Percentiles rank a stretch among this genome's conserved stretches.
These are phyloP conservation scores for Cyberlindnera americana DNA, from an alignment of 805 yeast genomes.

Conservation along the genomic window DNA sequence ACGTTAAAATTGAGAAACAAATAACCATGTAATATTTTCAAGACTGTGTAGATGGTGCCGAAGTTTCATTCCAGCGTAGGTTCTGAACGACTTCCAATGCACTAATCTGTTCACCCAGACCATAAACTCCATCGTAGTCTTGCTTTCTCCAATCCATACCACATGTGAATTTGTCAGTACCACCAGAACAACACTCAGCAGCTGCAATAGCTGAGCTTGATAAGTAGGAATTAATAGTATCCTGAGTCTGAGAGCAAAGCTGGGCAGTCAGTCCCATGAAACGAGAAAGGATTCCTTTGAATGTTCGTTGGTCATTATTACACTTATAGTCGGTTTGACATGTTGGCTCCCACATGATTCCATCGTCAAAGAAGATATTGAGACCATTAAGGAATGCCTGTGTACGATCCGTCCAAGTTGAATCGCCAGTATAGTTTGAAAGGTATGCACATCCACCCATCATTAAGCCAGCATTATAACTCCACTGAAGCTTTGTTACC, in stretches of 20 bases:
- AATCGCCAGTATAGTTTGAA: constrained; percentile 53
- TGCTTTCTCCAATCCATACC: constrained; percentile 72
- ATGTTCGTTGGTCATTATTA: constrained; percentile 86
- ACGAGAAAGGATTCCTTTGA: constrained; percentile 79
- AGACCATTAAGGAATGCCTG: constrained; percentile 53
- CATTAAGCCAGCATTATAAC: constrained; percentile 65
- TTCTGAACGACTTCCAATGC: constrained; percentile 59
- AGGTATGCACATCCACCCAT: constrained; percentile 68
- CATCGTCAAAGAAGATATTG: constrained; percentile 48
- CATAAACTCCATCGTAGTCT: constrained; percentile 71
- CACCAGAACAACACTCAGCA: constrained; percentile 82
- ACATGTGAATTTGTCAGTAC: constrained; percentile 83
- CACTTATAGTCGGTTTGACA: constrained; percentile 66
- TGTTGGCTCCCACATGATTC: constrained; percentile 75
- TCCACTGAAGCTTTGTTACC: constrained; percentile 53
- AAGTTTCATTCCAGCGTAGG: constrained; percentile 32
- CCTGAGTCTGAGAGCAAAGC: constrained; percentile 54
- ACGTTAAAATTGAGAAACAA: too few species aligned
- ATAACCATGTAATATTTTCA: too few species aligned
- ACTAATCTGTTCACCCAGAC: constrained; percentile 83
- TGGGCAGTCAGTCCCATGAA: constrained; percentile 71
- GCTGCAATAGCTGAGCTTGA: constrained; percentile 64
- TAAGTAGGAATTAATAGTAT: constrained; percentile 32
- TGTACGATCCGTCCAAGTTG: constrained; percentile 48
- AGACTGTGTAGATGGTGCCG: constrained; percentile 33